Evolutionary conservation across 805 yeast species (phyloP).

Genomic region (Ogataea trehaloabstinens): DNA sequence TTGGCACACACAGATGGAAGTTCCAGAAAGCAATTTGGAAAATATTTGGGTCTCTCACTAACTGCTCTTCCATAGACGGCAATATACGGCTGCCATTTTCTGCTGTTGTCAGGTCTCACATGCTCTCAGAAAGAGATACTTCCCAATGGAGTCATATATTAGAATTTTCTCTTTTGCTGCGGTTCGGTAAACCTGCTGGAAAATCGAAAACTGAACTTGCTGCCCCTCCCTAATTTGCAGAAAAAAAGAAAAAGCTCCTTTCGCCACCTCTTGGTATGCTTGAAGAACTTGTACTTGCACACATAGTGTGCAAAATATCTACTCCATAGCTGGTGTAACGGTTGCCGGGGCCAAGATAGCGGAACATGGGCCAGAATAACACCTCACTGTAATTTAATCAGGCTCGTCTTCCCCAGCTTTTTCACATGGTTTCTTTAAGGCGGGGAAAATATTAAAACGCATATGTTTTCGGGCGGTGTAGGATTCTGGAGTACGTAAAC

Average conservation of each 20-base stretch:
- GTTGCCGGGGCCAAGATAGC: too few species aligned
- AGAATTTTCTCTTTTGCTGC: not conserved
- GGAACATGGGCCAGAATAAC: too few species aligned
- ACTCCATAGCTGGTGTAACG: too few species aligned
- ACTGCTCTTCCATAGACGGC: not conserved
- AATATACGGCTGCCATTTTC: not conserved
- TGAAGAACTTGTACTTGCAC: too few species aligned
- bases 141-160: not conserved
- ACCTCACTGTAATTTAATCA: too few species aligned
- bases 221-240: not conserved
- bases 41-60: not conserved
- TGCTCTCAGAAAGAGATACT: not conserved
- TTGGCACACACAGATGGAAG: not conserved
- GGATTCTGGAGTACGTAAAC: too few species aligned
- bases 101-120: not conserved
- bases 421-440: too few species aligned
- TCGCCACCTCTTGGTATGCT: too few species aligned
- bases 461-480: too few species aligned
- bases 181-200: not conserved
- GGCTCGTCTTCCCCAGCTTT: too few species aligned
- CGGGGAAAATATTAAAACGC: too few species aligned
- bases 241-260: not conserved
- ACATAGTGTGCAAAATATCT: too few species aligned
- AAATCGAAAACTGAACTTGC: constrained; percentile 1
- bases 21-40: not conserved